phyloP scores from a whole-genome alignment of 2,329 filamentous ascomycete genomes.

The Rhynchosporium agropyri region DNA sequence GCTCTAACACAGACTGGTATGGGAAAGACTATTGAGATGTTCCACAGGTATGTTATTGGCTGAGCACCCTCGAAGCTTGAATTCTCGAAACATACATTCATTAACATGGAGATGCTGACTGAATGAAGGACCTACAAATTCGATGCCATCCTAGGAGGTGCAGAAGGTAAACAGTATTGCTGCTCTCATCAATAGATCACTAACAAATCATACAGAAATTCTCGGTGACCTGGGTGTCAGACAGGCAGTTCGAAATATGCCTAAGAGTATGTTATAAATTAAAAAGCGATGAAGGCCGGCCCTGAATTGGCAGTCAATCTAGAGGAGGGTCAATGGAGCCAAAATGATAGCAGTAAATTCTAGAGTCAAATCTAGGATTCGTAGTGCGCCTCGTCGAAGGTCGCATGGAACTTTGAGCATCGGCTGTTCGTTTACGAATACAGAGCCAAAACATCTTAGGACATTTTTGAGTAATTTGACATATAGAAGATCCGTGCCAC shows the following conservation, averaged over 20 bases:
- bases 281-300: background rate
- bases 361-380: background rate
- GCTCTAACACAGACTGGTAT: slow-evolving; percentile 81
- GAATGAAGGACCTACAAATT: slow-evolving; percentile 59
- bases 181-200: background rate
- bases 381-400: background rate
- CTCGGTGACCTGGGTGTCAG: slow-evolving; percentile 79
- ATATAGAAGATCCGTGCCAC: no score
- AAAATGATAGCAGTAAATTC: background rate
- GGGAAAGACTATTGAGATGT: slow-evolving; percentile 82
- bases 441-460: no score
- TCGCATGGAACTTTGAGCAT: no score
- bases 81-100: background rate
- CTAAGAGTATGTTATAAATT: slow-evolving; percentile 75
- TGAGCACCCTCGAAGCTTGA: background rate
- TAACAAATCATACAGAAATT: slow-evolving; percentile 56
- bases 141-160: slow-evolving; percentile 75
- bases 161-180: slow-evolving; percentile 52
- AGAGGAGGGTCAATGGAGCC: background rate
- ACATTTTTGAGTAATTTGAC: no score
- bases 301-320: background rate
- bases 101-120: background rate
- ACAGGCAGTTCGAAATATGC: slow-evolving; percentile 83
- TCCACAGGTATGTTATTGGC: slow-evolving; percentile 60
- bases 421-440: no score